Base-by-base conservation (phyloP, 2,329 filamentous ascomycete species). In the Hypoxylon sp. region DNA sequence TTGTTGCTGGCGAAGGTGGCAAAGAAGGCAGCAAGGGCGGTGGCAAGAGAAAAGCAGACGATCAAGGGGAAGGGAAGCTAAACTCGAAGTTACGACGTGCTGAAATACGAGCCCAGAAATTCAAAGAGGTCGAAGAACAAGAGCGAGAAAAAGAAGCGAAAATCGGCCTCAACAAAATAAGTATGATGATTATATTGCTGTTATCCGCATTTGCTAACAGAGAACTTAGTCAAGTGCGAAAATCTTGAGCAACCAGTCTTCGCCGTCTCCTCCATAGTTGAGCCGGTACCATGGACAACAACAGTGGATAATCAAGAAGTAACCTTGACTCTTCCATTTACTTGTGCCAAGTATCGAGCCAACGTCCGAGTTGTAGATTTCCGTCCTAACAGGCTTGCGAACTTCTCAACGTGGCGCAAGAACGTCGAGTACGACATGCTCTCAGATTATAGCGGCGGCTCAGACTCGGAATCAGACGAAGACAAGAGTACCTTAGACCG, bases 281-380 rank as follows among this genome's bases (percentile, higher is more conserved):
- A 82, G 35, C 79, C 79, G 1, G 63, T 77, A 1, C 71, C 73
- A 6, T 77, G 87, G 69, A 76, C 83, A 50, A 84, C 84, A 17
- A 80, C 79, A 31, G 80, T 85, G 1, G 79, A 84, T 6, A 80
- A 75, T 15, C 61, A 81, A 50, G 59, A 74, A 15, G 73, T 80
- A 1, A 75, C 71, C 3, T 42, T 87, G 1, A 70, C 72, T n/a
- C 73, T 94, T 0, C 93, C 94, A 0, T 97, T 97, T 74, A 84
- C 89, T 62, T 93, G 94, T 75, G 82, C 86, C 62, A 92, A 89
- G 46, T 94, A 94, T 76, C 88, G 89, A 51, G 83, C 88, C 21
- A 84, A 86, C 35, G 90, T 93, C 37, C 90, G 93, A n/a, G 90
- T 97, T 1, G 86, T 97, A 37, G 93, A 97, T 80, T 98, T 92